These are phyloP conservation scores for Adenanthera pavonina DNA, from an alignment of 306 rosid species.

Conservation along the genomic window DNA sequence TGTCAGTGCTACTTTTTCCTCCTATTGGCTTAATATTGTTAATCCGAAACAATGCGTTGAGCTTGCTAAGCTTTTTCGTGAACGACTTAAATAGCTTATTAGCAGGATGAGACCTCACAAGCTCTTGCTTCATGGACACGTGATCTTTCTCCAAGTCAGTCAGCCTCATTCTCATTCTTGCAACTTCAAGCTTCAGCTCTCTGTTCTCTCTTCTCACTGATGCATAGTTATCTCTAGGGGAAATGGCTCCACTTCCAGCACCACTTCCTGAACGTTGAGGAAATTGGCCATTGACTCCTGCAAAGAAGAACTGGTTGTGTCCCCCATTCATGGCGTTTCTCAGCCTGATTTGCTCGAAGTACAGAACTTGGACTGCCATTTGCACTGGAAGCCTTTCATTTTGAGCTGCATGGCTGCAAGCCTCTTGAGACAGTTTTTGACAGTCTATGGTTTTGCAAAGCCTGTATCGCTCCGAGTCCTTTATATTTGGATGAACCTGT, in stretches of 20 bases:
- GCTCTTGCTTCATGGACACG: slow-evolving; percentile 80
- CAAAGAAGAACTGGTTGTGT: slow-evolving; percentile 36
- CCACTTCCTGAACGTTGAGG: slow-evolving; percentile 77
- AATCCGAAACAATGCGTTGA: slow-evolving; percentile 17
- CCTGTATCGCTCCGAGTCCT: slow-evolving; percentile 14
- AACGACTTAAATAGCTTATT: slow-evolving; percentile 15
- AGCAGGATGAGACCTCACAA: slow-evolving; percentile 45
- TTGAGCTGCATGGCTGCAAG: slow-evolving; percentile 30
- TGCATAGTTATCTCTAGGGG: slow-evolving; percentile 79
- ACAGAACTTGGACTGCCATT: slow-evolving; percentile 27
- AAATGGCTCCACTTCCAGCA: slow-evolving; percentile 79
- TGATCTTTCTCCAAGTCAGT: slow-evolving; percentile 81
- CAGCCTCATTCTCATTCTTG: slow-evolving; percentile 83
- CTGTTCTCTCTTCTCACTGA: slow-evolving; percentile 78
- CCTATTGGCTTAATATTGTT: slow-evolving; percentile 21
- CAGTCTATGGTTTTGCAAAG: slow-evolving; percentile 27
- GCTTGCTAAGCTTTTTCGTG: slow-evolving; percentile 21
- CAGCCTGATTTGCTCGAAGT: slow-evolving; percentile 25
- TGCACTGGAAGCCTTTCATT: slow-evolving; percentile 29
- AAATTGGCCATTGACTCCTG: slow-evolving; percentile 57
- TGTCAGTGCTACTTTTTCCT: not conserved
- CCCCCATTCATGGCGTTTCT: slow-evolving; percentile 31
- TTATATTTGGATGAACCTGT: slow-evolving; percentile 22
- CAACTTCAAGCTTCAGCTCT: slow-evolving; percentile 81
- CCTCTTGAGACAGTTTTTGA: slow-evolving; percentile 21